Evolutionary conservation across 768 basidiomycete genomes (phyloP).

Genomic region (Hysterangium stoloniferum): DNA sequence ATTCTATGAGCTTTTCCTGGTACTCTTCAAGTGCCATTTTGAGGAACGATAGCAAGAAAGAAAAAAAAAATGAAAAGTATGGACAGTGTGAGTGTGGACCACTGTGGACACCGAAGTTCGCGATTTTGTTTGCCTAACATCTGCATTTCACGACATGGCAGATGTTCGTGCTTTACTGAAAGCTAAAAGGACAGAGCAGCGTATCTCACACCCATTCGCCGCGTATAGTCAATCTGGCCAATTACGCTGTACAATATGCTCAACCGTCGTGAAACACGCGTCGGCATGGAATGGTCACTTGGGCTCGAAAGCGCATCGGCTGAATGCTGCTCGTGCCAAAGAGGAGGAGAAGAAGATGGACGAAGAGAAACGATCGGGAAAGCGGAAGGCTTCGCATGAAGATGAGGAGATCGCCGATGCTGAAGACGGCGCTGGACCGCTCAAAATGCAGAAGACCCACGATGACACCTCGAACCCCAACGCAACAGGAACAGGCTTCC

Average conservation of each 20-base stretch:
- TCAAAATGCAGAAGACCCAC: constrained; percentile 21
- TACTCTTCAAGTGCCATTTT: constrained; percentile 42
- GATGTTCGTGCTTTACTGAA: constrained; percentile 76
- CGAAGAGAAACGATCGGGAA: constrained; percentile 26
- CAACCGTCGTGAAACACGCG: constrained; percentile 57
- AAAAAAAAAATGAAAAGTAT: no score
- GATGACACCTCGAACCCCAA: constrained; percentile 18
- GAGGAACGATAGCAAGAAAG: no score
- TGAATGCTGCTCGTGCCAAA: constrained; percentile 49
- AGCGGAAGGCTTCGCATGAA: constrained; percentile 29
- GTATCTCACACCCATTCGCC: constrained; percentile 66
- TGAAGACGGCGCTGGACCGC: constrained; percentile 11
- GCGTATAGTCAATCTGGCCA: constrained; percentile 59
- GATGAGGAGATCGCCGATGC: constrained; percentile 26
- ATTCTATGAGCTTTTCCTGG: constrained; percentile 60
- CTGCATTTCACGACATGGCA: no score
- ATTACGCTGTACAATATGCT: constrained; percentile 62
- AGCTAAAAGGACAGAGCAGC: constrained; percentile 55
- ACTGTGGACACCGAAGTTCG: constrained; percentile 1
- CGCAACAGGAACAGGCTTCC: constrained; percentile 32
- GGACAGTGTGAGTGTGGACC: no score
- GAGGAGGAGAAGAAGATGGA: constrained; percentile 44
- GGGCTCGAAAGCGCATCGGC: constrained; percentile 73
- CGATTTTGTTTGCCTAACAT: no score
- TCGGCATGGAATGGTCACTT: constrained; percentile 86